Evolutionary conservation across 805 yeast species (phyloP), one percentile per base, ranked within the genome.

Genomic region (Henningerozyma blattae): DNA sequence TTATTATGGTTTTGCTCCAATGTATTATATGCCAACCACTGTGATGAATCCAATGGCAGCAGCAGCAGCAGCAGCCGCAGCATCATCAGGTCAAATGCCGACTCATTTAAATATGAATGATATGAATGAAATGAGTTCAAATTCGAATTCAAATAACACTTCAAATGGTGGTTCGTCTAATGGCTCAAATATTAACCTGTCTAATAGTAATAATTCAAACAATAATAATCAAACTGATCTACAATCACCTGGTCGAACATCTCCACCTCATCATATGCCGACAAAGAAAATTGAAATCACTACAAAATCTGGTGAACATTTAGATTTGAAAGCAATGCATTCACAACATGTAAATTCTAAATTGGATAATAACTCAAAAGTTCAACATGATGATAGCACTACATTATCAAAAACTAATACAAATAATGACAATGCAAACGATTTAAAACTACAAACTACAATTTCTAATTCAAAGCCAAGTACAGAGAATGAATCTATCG

Each of bases 21-120:
- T 47, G 47, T 44, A 46, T 29, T 52, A 49, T 31, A 43, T 47
- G 31, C 45, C 54, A 6, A 46, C 46, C 22, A 42, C 44, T 39
- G n/a, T n/a, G n/a, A n/a, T n/a, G n/a, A 37, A 42, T 3, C 40
- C 38, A 13, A 26, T 42, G 36, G 38, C 40, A 14, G 28, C 28
- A n/a, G 33, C 36, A 10, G 31, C 15, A 2, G 27, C 35, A 13
- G 36, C 39, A 34, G 27, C 14, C 14, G n/a, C 25, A 4, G 34
- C 28, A 19, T 32, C 6, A 26, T 10, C 14, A n/a, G 27, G 27
- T 24, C 5, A 13, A 8, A 20, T 20, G 24, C 8, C 8, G 8
- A 20, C 24, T 20, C 24, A 20, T 8, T 15, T 12, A 5, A 24
- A 12, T 13, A 24, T 24, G 27, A 27, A 30, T 28, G 22, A 22